These are phyloP conservation scores for Trapa bicornis DNA, from an alignment of 345 rosid genomes.

Conservation along the genomic window DNA sequence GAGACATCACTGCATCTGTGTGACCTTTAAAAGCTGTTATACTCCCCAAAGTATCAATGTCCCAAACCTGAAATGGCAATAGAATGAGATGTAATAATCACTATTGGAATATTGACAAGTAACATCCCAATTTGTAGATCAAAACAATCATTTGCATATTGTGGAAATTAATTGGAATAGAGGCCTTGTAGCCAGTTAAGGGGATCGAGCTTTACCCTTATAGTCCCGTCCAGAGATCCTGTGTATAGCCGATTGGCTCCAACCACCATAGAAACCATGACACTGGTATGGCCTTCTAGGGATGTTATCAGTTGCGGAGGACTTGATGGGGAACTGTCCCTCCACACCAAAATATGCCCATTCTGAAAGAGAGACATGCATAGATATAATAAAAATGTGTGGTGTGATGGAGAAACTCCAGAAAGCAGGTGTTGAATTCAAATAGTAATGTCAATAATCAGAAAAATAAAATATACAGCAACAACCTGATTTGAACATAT, in stretches of 20 bases:
- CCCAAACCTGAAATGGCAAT: conserved; percentile 35
- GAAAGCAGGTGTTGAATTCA: background rate
- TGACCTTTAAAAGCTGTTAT: conserved; percentile 31
- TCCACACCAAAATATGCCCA: conserved; percentile 44
- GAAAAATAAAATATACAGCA: background rate
- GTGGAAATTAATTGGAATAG: background rate
- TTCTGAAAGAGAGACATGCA: conserved; percentile 15
- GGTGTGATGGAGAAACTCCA: background rate
- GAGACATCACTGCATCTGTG: conserved; percentile 35
- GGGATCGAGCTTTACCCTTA: conserved; percentile 23
- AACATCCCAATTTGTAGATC: no score
- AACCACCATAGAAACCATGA: conserved; percentile 26
- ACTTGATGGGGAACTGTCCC: conserved; percentile 17
- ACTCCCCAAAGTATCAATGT: conserved; percentile 26
- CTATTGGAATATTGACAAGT: no score
- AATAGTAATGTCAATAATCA: no score
- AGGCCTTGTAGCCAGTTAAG: no score
- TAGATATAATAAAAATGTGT: background rate
- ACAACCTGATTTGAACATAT: background rate
- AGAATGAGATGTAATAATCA: no score
- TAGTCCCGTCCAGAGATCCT: conserved; percentile 34
- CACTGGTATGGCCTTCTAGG: conserved; percentile 20
- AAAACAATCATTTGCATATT: background rate
- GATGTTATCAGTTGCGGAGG: conserved; percentile 24
- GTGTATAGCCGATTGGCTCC: conserved; percentile 28